Conservation (phyloP, 306 rosid genomes). For the Vigna mungo region DNA sequence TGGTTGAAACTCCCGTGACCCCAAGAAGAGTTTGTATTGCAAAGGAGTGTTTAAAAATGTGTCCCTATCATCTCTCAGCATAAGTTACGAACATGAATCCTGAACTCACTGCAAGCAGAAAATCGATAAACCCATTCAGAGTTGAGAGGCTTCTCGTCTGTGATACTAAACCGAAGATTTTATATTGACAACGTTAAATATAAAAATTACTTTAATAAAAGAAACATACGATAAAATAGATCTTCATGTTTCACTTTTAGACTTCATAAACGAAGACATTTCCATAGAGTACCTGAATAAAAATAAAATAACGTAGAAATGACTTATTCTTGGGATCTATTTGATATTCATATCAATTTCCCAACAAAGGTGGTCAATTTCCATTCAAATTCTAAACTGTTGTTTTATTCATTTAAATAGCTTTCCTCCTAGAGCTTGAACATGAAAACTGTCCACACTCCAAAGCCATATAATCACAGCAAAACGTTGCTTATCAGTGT, state of each 20-base stretch:
- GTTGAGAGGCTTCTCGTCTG: background rate
- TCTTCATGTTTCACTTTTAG: background rate
- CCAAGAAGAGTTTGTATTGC: background rate
- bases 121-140: background rate
- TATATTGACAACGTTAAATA: background rate
- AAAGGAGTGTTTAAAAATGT: background rate
- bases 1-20: background rate
- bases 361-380: background rate
- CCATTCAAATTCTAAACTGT: background rate
- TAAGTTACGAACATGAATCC: background rate
- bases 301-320: constrained; percentile 18
- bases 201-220: background rate
- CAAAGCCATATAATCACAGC: background rate
- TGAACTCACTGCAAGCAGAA: constrained; percentile 1
- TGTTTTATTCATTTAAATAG: background rate
- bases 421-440: constrained; percentile 8
- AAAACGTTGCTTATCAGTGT: background rate
- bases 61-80: background rate
- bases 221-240: background rate
- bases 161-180: background rate
- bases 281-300: constrained; percentile 18
- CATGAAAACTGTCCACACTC: constrained; percentile 8
- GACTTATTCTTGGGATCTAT: background rate
- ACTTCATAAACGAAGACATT: background rate
- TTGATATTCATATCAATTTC: background rate